A percentile compares a stretch with the other conserved stretches of the same genome.
Evolutionary conservation across 2,329 filamentous ascomycete species (phyloP).

Genomic region (Botrytis cinerea): DNA sequence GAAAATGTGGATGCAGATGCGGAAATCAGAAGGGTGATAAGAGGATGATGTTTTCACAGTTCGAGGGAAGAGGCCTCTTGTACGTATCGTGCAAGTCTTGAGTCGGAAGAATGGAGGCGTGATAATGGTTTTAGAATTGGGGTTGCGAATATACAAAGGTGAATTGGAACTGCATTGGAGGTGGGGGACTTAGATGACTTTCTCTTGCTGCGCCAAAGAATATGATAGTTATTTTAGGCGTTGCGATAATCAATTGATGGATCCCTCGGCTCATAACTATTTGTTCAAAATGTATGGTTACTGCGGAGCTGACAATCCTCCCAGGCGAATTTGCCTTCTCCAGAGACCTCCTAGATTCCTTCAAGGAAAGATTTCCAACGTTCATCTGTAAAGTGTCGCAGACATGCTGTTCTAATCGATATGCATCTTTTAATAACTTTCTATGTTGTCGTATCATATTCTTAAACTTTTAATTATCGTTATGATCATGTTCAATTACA

Average conservation of each 20-base stretch:
- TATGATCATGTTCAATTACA: neutral
- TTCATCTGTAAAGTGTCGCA: neutral
- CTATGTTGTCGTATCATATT: neutral
- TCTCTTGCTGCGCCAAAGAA: too few species aligned
- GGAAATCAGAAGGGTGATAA: neutral
- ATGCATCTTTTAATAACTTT: neutral
- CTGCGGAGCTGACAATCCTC: neutral
- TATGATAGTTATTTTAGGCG: neutral
- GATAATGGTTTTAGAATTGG: neutral
- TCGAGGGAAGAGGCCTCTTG: neutral
- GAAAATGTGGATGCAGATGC: neutral
- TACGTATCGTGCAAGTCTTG: neutral
- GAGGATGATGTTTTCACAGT: neutral
- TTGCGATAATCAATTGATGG: neutral
- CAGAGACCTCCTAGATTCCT: neutral
- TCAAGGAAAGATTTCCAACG: neutral
- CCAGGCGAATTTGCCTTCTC: neutral
- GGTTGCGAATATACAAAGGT: neutral
- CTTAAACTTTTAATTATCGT: neutral
- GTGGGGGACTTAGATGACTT: neutral
- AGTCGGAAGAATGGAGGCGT: neutral
- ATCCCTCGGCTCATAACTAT: neutral
- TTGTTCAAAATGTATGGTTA: neutral
- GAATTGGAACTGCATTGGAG: rapidly evolving
- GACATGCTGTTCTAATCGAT: neutral